A percentile compares a stretch with the other conserved stretches of the same genome.
These are phyloP conservation scores for Xerophyta viscosa DNA, from an alignment of 106 monocot genomes.

Conservation along the genomic window DNA sequence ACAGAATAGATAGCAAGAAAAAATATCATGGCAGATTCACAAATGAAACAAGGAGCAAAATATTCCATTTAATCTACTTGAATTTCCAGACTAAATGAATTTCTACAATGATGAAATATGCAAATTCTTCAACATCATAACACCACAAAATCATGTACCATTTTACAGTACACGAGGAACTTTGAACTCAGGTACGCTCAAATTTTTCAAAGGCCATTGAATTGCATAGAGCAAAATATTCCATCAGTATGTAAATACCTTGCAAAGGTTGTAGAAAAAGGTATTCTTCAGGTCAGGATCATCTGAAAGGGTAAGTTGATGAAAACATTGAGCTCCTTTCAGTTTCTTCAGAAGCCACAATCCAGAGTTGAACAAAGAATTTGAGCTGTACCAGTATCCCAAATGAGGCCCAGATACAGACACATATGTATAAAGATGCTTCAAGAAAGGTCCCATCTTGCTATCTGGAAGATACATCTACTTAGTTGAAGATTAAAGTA, in stretches of 20 bases:
- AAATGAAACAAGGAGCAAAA: no score
- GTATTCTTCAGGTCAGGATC: slow-evolving; percentile 84
- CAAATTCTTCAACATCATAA: no score
- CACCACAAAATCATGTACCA: no score
- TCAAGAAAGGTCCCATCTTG: slow-evolving; percentile 62
- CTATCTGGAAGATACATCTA: slow-evolving; percentile 39
- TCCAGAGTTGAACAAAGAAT: slow-evolving; percentile 95
- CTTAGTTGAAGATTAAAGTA: slow-evolving; percentile 2
- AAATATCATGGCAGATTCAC: no score
- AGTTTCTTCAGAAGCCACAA: slow-evolving; percentile 95
- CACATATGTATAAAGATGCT: slow-evolving; percentile 79
- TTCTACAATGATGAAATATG: no score
- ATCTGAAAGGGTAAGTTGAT: slow-evolving; percentile 92
- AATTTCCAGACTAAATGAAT: no score
- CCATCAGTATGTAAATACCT: no score
- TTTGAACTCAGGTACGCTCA: no score
- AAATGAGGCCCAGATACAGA: slow-evolving; percentile 95
- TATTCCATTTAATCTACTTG: no score
- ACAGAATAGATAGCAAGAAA: no score
- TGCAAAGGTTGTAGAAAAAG: slow-evolving; percentile 90
- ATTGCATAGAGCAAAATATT: no score
- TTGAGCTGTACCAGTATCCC: slow-evolving; percentile 92
- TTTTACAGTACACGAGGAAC: no score
- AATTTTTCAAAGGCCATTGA: background rate
- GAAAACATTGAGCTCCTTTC: slow-evolving; percentile 76